Evolutionary conservation across 2,329 filamentous ascomycete genomes (phyloP), one percentile per base, ranked within the genome.

Genomic region (Cladophialophora yegresii): DNA sequence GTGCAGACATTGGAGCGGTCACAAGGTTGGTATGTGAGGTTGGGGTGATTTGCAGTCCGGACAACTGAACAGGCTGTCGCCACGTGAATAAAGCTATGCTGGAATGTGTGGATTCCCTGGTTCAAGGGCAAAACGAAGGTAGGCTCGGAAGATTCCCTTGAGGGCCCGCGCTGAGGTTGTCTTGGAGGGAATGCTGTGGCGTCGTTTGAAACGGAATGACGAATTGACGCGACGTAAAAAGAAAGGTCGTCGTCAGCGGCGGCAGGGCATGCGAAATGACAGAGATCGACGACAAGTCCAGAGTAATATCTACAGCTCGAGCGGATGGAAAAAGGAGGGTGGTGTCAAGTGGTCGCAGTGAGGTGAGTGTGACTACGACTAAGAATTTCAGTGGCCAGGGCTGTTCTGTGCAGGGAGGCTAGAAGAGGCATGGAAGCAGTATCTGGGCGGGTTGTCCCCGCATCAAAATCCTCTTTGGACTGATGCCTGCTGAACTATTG

Each of bases 141-240:
- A 36, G 40, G 36, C 32, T 20, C 47, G 40, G 36, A 12, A 22
- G 30, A 53, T 20, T 20, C 20, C 55, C 28, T 40, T 13, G 32
- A 22, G 56, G 56, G 57, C 57, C 58, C 58, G 58, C 50, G 58
- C 50, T 61, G 54, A 36, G n/a, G 33, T 47, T n/a, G 58, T 58
- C 22, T 49, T 30, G 43, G 62, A 59, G 64, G 59, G 65, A 67
- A 67, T 67, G 65, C 65, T 51, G 65, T 67, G 56, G 61, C 56
- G 65, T 63, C 57, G 28, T 28, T 10, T 51, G 30, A 58, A 60
- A 20, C 23, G n/a, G 57, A 43, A 43, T 43, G 36, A 43, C 16
- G 36, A 16, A 43, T 43, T 2, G 36, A 43, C 36, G 36, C 36
- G 36, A 16, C 36, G 5, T 54, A 4, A 63, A 47, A 59, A 23